phyloP scores from a whole-genome alignment of 2,329 filamentous ascomycete species.

The Alternaria brassicae region DNA sequence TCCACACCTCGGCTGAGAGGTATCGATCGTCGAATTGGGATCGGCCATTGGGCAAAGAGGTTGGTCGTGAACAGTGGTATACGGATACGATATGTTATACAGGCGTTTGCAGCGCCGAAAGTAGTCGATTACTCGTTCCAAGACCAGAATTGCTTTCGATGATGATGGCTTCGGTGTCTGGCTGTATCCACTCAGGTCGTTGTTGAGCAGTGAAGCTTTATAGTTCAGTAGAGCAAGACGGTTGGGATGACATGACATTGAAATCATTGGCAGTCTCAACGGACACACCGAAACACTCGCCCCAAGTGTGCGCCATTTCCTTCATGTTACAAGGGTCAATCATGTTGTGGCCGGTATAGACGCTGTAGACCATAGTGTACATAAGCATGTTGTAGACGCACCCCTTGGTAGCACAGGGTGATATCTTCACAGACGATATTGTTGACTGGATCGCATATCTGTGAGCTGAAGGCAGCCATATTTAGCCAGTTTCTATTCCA shows the following conservation, averaged over 20 bases:
- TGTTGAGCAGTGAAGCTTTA: not conserved
- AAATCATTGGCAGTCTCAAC: not conserved
- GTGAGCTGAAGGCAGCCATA: not conserved
- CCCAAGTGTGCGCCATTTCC: not conserved
- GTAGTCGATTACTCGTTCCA: no score
- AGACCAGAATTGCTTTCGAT: not conserved
- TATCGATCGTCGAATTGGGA: slow-evolving; percentile 10
- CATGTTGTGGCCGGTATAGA: slow-evolving; percentile 6
- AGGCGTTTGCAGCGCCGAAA: not conserved
- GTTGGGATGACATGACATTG: not conserved
- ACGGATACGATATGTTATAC: not conserved
- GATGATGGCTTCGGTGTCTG: not conserved
- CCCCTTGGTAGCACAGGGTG: not conserved
- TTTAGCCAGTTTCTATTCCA: not conserved
- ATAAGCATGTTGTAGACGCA: not conserved
- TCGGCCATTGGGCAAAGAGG: slow-evolving; percentile 17
- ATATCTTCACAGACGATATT: not conserved
- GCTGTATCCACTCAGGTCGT: not conserved
- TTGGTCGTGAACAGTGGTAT: not conserved
- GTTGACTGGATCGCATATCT: not conserved
- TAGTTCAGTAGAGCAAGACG: not conserved
- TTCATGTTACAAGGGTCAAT: slow-evolving; percentile 6
- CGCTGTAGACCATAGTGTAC: slow-evolving; percentile 3
- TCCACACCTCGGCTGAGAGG: slow-evolving; percentile 26
- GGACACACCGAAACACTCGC: not conserved